A percentile compares a stretch with the other conserved stretches of the same genome.
Conservation (phyloP, 441 rosid species). For the Erodium trifolium region DNA sequence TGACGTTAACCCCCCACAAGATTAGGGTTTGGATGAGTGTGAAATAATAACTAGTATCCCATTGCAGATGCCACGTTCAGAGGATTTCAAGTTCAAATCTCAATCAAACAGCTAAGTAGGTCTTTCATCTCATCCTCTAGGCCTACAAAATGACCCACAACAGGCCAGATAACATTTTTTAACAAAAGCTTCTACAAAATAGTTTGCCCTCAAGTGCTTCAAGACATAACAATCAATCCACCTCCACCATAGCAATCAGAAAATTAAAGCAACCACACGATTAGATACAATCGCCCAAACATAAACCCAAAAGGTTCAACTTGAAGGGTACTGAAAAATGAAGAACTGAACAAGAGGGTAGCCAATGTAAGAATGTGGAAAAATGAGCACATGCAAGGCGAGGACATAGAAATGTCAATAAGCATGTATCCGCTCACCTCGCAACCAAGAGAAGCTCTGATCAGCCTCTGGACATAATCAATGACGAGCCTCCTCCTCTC, state of each 20-base stretch:
- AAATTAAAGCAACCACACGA: background rate
- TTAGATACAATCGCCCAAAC: background rate
- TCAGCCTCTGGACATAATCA: conserved; percentile 56
- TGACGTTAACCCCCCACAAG: background rate
- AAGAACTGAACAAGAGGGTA: no score
- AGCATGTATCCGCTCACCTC: conserved; percentile 35
- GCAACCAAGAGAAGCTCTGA: conserved; percentile 42
- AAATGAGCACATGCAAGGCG: background rate
- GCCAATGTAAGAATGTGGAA: background rate
- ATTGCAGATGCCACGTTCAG: background rate
- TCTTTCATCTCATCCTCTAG: background rate
- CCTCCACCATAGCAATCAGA: background rate
- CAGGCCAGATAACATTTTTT: background rate
- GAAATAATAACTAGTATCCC: background rate
- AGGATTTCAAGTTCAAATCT: background rate
- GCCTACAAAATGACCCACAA: background rate
- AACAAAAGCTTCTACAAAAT: background rate
- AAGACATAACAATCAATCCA: background rate
- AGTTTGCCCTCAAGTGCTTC: background rate
- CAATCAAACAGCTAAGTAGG: no score
- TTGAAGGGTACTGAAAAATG: background rate
- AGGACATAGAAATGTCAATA: background rate
- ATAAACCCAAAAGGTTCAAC: background rate
- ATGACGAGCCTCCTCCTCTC: conserved; percentile 66
- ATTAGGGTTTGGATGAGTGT: background rate